phyloP scores from a whole-genome alignment of 768 basidiomycete species.

The Collybia nuda region DNA sequence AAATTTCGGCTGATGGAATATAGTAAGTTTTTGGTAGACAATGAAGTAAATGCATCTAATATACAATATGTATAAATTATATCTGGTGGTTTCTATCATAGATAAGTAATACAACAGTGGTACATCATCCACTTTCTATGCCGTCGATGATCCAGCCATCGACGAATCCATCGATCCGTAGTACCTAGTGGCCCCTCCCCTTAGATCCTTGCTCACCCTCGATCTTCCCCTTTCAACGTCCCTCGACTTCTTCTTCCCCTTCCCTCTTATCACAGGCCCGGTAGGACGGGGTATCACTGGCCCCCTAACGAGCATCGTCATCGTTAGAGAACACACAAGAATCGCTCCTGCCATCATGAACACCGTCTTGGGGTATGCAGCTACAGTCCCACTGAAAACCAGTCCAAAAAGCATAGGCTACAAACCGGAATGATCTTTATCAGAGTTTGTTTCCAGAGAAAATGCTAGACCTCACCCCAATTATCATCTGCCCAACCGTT shows the following conservation, averaged over 20 bases:
- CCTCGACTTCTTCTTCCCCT: slow-evolving; percentile 16
- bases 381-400: slow-evolving; percentile 70
- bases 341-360: slow-evolving; percentile 59
- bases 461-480: slow-evolving; percentile 35
- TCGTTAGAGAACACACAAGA: slow-evolving; percentile 35
- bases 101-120: slow-evolving; percentile 3
- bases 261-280: slow-evolving; percentile 10
- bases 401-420: slow-evolving; percentile 73
- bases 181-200: slow-evolving; percentile 33
- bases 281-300: slow-evolving; percentile 25
- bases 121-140: background rate
- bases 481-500: slow-evolving; percentile 67
- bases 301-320: slow-evolving; percentile 39
- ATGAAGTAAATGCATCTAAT: background rate
- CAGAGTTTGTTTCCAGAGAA: background rate
- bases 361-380: slow-evolving; percentile 66
- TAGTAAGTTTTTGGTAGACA: background rate
- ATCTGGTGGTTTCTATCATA: background rate
- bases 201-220: slow-evolving; percentile 46
- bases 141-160: slow-evolving; percentile 3
- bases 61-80: slow-evolving; percentile 2
- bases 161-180: slow-evolving; percentile 5
- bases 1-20: too few relatives aligned
- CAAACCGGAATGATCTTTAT: background rate
- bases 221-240: slow-evolving; percentile 45